Evolutionary conservation across 2,329 filamentous ascomycete species (phyloP), one percentile per base, ranked within the genome.

Genomic region (Paracoccidioides lutzii): DNA sequence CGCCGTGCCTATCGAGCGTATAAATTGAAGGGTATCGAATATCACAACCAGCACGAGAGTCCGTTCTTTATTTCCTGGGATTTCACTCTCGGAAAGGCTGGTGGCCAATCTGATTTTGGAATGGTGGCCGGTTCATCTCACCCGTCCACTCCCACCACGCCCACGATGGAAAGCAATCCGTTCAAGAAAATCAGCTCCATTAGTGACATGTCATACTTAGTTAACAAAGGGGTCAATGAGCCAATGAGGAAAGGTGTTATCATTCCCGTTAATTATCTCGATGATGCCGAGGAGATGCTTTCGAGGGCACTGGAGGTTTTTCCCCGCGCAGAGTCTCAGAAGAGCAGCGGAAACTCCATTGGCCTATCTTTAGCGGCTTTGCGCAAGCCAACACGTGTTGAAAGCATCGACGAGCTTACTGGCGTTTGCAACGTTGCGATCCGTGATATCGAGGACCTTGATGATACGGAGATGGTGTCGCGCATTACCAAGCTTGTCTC

Each of bases 1-100:
- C 90, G 93, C 65, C 88, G 93, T 60, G 90, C 93, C 12, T 98
- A 98, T 77, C 88, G 93, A 77, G 93, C 93, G 1, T 98, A 98
- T 74, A 84, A 87, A 58, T 77, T 98, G 53, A 90, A 94, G 79
- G 78, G 83, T 63, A 85, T 98, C 57, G 82, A 95, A 64, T 98
- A 98, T 71, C 82, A 90, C 65, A 84, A 85, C 55, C 67, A 69
- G 14, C 73, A 76, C 57, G 89, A 95, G 64, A 78, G 87, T 30
- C 83, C 85, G 8, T 95, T 87, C 66, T 78, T 86, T 59, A 77
- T 97, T 43, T 89, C 90, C 9, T 98, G 93, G 93, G 91, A 97
- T 73, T 98, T 98, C 71, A 80, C 89, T 56, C 83, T 98, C 58
- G 84, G 90, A 69, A 97, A 95, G 79, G 85, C 95, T 63, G 91